A percentile compares a stretch with the other conserved stretches of the same genome.
These are phyloP conservation scores for Exserohilum turcica DNA, from an alignment of 2,329 filamentous ascomycete species.

Conservation along the genomic window DNA sequence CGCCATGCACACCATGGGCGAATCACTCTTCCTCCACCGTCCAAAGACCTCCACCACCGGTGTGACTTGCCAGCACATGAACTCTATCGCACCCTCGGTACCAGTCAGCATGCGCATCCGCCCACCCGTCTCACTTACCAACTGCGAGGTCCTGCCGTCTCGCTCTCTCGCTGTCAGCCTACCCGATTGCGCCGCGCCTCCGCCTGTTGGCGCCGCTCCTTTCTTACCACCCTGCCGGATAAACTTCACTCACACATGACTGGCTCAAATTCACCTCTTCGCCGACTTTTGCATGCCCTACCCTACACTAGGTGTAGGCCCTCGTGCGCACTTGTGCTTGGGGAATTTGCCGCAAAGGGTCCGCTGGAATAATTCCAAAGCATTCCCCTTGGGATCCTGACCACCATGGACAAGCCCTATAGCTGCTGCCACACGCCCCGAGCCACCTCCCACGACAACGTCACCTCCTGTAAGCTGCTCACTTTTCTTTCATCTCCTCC, in stretches of 20 bases:
- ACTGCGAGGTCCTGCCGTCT: slow-evolving; percentile 17
- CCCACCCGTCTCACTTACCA: slow-evolving; percentile 11
- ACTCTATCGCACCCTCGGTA: slow-evolving; percentile 4
- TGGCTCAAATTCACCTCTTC: neutral
- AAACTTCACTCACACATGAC: slow-evolving; percentile 9
- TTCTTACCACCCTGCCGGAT: slow-evolving; percentile 13
- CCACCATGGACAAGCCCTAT: too few relatives aligned
- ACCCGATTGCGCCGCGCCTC: slow-evolving; percentile 14
- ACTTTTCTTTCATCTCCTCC: neutral
- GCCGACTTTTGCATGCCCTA: slow-evolving; percentile 4
- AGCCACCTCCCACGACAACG: neutral
- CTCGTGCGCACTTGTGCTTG: too few relatives aligned
- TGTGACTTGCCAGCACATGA: slow-evolving; percentile 11
- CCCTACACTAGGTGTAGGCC: too few relatives aligned
- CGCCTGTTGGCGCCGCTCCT: slow-evolving; percentile 10
- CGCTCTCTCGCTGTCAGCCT: neutral
- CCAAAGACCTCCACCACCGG: slow-evolving; percentile 4
- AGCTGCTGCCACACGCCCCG: neutral
- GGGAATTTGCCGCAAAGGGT: too few relatives aligned
- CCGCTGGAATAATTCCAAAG: too few relatives aligned
- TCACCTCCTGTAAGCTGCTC: slow-evolving; percentile 1
- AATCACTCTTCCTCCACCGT: neutral
- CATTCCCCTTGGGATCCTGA: neutral
- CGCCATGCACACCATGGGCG: neutral
- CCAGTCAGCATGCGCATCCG: slow-evolving; percentile 5